Percentiles rank a stretch among this genome's conserved stretches.
phyloP scores from a whole-genome alignment of 306 rosid species.

The Rubus parviflorus region DNA sequence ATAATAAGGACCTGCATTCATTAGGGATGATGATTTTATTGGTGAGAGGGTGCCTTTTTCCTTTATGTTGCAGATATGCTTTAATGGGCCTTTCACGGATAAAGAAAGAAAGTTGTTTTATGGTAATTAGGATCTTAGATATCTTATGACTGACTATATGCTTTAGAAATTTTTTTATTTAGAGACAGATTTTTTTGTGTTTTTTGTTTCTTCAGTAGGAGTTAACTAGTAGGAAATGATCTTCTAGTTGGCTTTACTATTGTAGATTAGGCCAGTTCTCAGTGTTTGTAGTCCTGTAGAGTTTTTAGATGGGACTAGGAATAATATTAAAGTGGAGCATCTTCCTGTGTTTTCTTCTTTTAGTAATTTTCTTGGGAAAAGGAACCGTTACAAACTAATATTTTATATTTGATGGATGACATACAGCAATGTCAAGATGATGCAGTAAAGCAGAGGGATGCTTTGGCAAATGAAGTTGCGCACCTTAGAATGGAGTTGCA shows the following conservation, averaged over 20 bases:
- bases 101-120: neutral
- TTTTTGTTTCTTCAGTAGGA: neutral
- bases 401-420: constrained; percentile 30
- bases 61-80: neutral
- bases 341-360: constrained; percentile 5
- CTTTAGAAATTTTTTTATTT: neutral
- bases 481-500: constrained; percentile 69
- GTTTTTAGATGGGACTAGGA: neutral
- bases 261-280: neutral
- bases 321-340: neutral
- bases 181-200: neutral
- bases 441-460: constrained; percentile 84
- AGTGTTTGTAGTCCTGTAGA: neutral
- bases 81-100: neutral
- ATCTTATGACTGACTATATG: neutral
- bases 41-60: neutral
- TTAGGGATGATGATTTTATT: neutral
- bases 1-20: neutral
- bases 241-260: neutral
- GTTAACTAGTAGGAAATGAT: neutral
- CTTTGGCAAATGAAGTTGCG: constrained; percentile 63
- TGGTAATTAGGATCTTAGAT: neutral
- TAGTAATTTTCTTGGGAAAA: constrained; percentile 4
- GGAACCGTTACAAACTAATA: constrained; percentile 14
- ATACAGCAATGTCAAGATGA: constrained; percentile 86